Base-by-base conservation (phyloP, 768 basidiomycete genomes). In the Pholiota molesta region DNA sequence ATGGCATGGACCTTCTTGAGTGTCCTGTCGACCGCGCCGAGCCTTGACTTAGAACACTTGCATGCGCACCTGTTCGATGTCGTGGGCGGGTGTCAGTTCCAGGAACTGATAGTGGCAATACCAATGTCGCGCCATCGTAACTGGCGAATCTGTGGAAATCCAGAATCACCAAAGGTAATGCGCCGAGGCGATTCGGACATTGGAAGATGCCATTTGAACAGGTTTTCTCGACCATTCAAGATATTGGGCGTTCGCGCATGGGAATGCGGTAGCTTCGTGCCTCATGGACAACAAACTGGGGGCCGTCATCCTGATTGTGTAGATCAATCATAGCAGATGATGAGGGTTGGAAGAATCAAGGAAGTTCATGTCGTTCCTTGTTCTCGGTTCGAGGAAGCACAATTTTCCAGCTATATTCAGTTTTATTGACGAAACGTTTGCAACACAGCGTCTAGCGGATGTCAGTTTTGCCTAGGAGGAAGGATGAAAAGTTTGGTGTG, bases 1-100 rank as follows among this genome's bases (percentile, higher is more conserved):
- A 80, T 54, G 75, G 74, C 8, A 66, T 54, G 13, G 79, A 81
- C 64, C 58, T 79, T 14, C 79, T 80, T 0, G 81, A 8, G 59
- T 83, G 7, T 72, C 75, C 74, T 81, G 51, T 78, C 78, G 5
- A 80, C 78, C 13, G 78, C 80, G 62, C 79, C 80, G 1, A 63
- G 70, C 5, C 70, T 77, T 54, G 81, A 81, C 59, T 66, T 75
- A 17, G 78, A 79, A 60, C 78, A 76, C 60, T 31, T 31, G 6
- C 9, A 31, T 5, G 79, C 78, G 2, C 72, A 80, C 61, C 69
- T 82, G 23, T 64, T 83, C 10, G 75, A 73, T 62, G 75, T 78
- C 57, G 80, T 77, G 0, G 80, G 78, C 71, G 17, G 77, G 80
- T 54, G 73, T 82, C 42, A 82, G 77, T 60, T 57, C 67, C 23